Base-by-base conservation (phyloP, 176 grass and related monocot species). In the Cymbopogon citratus region DNA sequence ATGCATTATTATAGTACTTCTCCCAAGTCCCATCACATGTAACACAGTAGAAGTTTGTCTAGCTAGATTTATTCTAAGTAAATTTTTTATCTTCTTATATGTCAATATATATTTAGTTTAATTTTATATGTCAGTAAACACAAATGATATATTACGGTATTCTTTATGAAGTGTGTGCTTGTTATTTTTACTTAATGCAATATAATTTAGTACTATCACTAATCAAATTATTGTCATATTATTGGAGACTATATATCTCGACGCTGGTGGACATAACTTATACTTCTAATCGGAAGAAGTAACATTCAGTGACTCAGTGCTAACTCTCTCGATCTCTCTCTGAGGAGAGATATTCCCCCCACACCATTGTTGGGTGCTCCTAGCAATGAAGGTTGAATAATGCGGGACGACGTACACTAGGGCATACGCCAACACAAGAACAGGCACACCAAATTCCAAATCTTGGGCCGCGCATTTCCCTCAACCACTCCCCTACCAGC, bases 391-490 rank as follows among this genome's bases (percentile, higher is more conserved):
- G 64, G 3, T 76, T 89, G 66, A 89, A 89, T 77, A 65, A 64
- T 64, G 63, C 26, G 76, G 27, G 60, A 62, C 38, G 40, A 43
- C 40, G 60, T 29, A 43, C 59, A 36, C 66, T 80, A 79, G 66
- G 61, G 72, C 83, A 79, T 46, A 39, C 62, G 31, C 29, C 62
- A 68, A 27, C 69, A 48, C 43, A 25, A 65, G 69, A 89, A 67
- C 83, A 63, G 59, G 59, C 78, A 77, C 46, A 70, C 84, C 75
- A 86, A 63, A 74, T 74, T 86, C 84, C 74, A 86, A 89, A 86
- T 90, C 79, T 90, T 16, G 88, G 88, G 84, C 83, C 31, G 74
- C 84, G 80, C 80, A 86, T 90, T 90, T 86, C 86, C 74, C 87
- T 68, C 87, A 86, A 89, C 90, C 21, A 86, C 84, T 73, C 87